Conservation (phyloP, 75 land plant genomes). For the Ceratopteris richardii region DNA sequence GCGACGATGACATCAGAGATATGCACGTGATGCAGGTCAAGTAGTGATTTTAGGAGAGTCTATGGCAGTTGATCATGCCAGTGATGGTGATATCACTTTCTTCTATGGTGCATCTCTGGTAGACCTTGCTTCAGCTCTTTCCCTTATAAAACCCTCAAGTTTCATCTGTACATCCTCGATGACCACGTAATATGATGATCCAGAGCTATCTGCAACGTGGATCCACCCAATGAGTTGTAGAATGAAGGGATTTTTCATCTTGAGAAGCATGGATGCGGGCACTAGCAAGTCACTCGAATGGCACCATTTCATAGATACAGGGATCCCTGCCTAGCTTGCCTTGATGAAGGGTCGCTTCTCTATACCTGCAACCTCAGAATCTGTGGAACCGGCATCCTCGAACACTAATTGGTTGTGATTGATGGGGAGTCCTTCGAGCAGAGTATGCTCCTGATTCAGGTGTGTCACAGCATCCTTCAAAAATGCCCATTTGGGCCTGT, state of each 20-base stretch:
- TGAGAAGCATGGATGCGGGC: neutral
- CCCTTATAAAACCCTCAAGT: neutral
- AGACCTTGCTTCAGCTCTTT: neutral
- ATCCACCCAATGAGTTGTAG: constrained; percentile 3
- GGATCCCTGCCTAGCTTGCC: neutral
- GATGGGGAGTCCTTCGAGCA: no score
- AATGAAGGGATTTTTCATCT: neutral
- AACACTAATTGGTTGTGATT: no score
- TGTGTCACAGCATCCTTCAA: no score
- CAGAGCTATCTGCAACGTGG: neutral
- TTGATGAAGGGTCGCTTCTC: neutral
- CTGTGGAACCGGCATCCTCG: no score
- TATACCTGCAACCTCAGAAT: neutral
- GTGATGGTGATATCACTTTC: no score
- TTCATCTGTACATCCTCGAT: neutral
- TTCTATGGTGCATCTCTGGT: no score
- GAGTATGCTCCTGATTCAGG: no score
- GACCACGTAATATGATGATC: neutral
- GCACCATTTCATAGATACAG: neutral
- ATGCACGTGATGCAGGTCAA: no score
- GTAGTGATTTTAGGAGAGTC: no score
- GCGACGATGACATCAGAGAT: no score
- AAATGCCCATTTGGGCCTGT: no score
- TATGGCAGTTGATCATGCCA: no score
- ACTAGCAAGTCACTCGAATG: neutral